Evolutionary conservation across 208 protist species (phyloP), one percentile per base, ranked within the genome.

Genomic region (Trypanosoma rangeli): DNA sequence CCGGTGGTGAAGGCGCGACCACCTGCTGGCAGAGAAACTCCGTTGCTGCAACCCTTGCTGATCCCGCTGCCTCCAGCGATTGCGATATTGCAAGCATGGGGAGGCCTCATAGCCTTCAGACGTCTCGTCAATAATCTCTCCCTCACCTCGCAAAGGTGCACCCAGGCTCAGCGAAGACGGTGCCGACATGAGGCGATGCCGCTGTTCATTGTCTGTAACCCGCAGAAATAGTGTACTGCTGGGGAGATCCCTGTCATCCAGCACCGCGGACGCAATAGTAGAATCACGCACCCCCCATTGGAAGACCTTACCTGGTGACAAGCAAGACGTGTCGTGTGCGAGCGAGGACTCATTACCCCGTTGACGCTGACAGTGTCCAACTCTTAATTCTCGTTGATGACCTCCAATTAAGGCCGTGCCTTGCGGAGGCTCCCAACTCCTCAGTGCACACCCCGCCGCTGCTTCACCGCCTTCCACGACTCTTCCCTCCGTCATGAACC

Each of bases 221-320:
- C 35, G 67, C 22, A 75, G 16, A 18, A 75, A 75, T 2, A 75
- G 48, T 50, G 70, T 75, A 53, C 70, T 68, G 31, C 53, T 58
- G 9, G 70, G 70, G 12, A 65, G 63, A 46, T 54, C 37, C 26
- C 24, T 53, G 39, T 75, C 63, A 31, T 65, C 28, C 16, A 70
- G 28, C 18, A 33, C 26, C 39, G 35, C 22, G 13, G 59, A 60
- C 24, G 68, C 18, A 50, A 37, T 1, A 24, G 22, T 13, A 64
- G 31, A 48, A 56, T 42, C 66, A n/a, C 31, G 57, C 22, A 28
- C 35, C 33, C 29, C 37, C 16, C 15, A 20, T 31, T 37, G 56
- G 24, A 22, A 46, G 15, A 10, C 29, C 16, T 53, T 39, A 39
- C 5, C 48, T 5, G 18, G 42, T 28, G 50, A 20, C 4, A 53